Evolutionary conservation across 148 eudicot species (phyloP), one percentile per base, ranked within the genome.

Genomic region (Talinum fruticosum): DNA sequence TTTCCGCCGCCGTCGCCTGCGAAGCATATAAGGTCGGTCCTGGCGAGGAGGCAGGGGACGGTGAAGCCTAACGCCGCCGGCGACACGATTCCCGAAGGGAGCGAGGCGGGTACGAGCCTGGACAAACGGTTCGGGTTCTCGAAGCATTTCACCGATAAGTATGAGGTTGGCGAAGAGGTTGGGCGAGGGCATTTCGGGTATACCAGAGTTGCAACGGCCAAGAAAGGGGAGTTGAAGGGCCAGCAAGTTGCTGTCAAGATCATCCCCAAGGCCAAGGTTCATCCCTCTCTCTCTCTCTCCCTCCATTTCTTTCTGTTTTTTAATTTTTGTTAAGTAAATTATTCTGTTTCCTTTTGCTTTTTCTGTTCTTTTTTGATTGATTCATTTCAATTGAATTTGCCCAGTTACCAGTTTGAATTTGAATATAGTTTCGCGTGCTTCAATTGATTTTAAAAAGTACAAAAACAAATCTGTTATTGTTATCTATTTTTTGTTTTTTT

Each of bases 141-240:
- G 47, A 91, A 89, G 89, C 80, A 89, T 69, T 87, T 96, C 38
- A 80, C 75, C 64, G 90, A 76, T 73, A 90, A 86, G 86, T 96
- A 93, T 81, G 97, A 92, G 84, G 64, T 96, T 1, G 99, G 99
- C 49, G 97, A 90, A 30, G 99, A 96, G 84, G 94, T 96, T 24
- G 97, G 99, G 59, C 87, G 97, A 82, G 99, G 99, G 79, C 97
- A 96, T 89, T 96, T 96, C 87, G 99, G 97, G 79, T 91, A 93
- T 79, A 96, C 99, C 51, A 85, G 97, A 37, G 83, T 78, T 51
- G 99, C 94, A 18, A 86, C 83, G 82, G 84, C 81, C 66, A 91
- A 87, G 87, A 96, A 93, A 73, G 97, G 99, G 10, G 92, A 90
- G 35, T 80, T 86, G 36, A 91, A 87, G 83, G 97, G 94, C 2